Evolutionary conservation across 345 rosid species (phyloP), one percentile per base, ranked within the genome.

Genomic region (Populus tremula): DNA sequence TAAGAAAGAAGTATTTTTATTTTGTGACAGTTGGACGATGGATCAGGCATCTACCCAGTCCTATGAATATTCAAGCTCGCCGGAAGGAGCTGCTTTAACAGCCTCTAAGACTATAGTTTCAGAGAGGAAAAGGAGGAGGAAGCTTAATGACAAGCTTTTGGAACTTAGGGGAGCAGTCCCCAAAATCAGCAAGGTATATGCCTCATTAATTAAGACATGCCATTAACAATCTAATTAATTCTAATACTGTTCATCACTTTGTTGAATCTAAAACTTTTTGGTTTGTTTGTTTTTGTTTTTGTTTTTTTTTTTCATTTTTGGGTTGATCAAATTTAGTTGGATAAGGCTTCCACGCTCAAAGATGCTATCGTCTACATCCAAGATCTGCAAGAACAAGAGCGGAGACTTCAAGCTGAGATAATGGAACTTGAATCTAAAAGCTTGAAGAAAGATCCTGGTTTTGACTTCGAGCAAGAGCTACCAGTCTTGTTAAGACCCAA

Each of bases 131-230:
- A 73, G 99, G 76, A 86, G 99, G 82, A 91, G 86, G 83, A 96
- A 89, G 86, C 96, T 96, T 23, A 93, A 92, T 69, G 96, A 96
- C 53, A 85, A 96, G 69, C 90, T 96, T 17, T 91, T 90, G 14
- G 97, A 95, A 54, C 98, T 96, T 20, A 82, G 99, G 75, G 85
- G 94, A 25, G 98, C 93, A 72, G 98, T 96, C 77, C 99, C 99
- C 43, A 96, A 92, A 59, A 96, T 96, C 47, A 96, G 91, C 76
- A 96, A 93, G 91, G 98, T 93, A 43, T 6, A 7, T 45, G 9
- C 16, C 50, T 45, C 14, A 13, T 13, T 11, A 43, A 43, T 43
- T 43, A 12, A 43, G 47, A 2, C 11, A 43, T 41, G 12, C 45
- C 45, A 41, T 41, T 10, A 10, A 41, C 36, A 33, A 33, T 33